Percentiles rank a stretch among this genome's conserved stretches.
phyloP scores from a whole-genome alignment of 1,284 basidiomycete genomes.

The Phellopilus nigrolimitatus region DNA sequence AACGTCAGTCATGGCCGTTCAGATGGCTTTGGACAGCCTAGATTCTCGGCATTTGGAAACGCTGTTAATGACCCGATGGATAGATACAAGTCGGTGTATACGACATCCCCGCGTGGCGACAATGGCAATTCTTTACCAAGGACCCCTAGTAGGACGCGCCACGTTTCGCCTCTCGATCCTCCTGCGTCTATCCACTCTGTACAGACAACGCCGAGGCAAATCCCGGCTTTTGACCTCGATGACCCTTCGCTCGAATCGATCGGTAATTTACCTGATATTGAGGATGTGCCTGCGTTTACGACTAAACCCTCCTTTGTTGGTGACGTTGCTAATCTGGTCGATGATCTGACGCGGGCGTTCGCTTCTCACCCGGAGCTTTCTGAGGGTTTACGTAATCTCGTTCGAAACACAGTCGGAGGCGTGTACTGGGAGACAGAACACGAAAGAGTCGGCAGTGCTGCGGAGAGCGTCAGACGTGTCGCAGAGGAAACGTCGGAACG shows the following conservation, averaged over 20 bases:
- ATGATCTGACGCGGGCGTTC: conserved; percentile 47
- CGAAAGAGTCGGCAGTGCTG: conserved; percentile 49
- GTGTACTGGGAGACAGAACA: conserved; percentile 63
- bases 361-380: conserved; percentile 65
- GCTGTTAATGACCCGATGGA: background rate
- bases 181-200: conserved; percentile 1
- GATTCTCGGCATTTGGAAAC: background rate
- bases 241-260: background rate
- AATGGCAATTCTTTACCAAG: conserved; percentile 7
- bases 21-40: background rate
- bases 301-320: conserved; percentile 46
- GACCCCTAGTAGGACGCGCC: background rate
- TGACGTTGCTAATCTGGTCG: conserved; percentile 59
- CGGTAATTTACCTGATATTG: conserved; percentile 20
- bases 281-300: conserved; percentile 41
- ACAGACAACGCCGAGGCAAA: background rate
- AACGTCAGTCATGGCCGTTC: too few species aligned
- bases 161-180: background rate
- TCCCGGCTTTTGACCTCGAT: background rate
- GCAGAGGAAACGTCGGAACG: conserved; percentile 38
- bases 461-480: conserved; percentile 42
- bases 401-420: conserved; percentile 56
- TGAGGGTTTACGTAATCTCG: conserved; percentile 57
- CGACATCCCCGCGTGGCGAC: conserved; percentile 3
- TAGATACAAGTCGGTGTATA: conserved; percentile 6